Evolutionary conservation across 1,139 yeast species (phyloP).

Genomic region (Trichomonascaceae sp.): DNA sequence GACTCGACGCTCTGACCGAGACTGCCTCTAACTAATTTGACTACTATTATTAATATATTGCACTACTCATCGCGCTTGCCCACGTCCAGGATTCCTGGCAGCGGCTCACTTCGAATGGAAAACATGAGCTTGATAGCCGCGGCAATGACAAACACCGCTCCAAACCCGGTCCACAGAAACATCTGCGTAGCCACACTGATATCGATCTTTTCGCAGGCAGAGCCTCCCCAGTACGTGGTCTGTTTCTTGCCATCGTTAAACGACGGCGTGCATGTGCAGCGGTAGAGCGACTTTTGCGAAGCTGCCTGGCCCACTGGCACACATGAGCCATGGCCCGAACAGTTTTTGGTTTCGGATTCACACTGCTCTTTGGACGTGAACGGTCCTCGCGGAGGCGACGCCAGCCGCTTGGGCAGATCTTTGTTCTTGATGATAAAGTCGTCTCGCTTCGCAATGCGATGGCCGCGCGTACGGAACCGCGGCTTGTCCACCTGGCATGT

Average conservation of each 20-base stretch:
- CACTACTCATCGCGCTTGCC: too few relatives aligned
- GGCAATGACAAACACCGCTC: conserved; percentile 33
- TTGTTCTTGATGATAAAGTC: background rate
- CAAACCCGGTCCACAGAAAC: conserved; percentile 51
- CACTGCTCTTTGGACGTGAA: conserved; percentile 37
- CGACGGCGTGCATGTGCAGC: conserved; percentile 45
- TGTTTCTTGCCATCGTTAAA: conserved; percentile 31
- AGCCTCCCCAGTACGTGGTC: conserved; percentile 58
- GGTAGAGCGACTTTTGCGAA: conserved; percentile 25
- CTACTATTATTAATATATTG: too few relatives aligned
- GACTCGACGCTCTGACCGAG: too few relatives aligned
- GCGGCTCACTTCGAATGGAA: conserved; percentile 43
- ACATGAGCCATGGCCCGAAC: conserved; percentile 56
- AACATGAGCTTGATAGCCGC: conserved; percentile 44
- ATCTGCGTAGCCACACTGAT: conserved; percentile 51
- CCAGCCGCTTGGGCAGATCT: conserved; percentile 1
- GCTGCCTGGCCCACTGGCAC: conserved; percentile 8
- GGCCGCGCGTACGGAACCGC: background rate
- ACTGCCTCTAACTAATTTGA: too few relatives aligned
- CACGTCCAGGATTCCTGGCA: conserved; percentile 58
- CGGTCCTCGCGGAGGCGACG: too few relatives aligned
- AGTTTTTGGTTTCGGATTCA: conserved; percentile 37
- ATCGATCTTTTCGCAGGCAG: conserved; percentile 53
- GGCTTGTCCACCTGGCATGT: too few relatives aligned
- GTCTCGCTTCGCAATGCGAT: background rate